These are phyloP conservation scores for Mycena maculata DNA, from an alignment of 768 basidiomycete genomes.

Conservation along the genomic window DNA sequence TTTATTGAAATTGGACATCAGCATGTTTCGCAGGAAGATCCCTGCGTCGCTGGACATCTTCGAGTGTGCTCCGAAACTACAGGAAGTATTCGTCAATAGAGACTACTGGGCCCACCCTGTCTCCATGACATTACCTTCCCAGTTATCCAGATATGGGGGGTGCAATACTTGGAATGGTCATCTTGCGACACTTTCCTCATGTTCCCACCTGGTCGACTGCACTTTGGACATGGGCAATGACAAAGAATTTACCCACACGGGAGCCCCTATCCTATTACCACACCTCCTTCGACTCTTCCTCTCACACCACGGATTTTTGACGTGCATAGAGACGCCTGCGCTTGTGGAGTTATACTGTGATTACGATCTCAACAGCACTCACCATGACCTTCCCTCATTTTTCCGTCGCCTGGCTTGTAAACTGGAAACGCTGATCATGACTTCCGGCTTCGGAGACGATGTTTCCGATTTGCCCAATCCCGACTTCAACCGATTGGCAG, in stretches of 20 bases:
- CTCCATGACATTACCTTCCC: background rate
- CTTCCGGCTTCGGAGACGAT: background rate
- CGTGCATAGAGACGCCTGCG: conserved; percentile 7
- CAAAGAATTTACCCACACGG: background rate
- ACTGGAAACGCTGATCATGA: background rate
- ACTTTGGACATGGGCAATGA: background rate
- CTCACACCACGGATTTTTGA: background rate
- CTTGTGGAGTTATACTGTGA: conserved; percentile 10
- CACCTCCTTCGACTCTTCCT: conserved; percentile 12
- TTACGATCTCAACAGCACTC: too few species aligned
- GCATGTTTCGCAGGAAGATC: background rate
- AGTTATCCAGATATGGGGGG: background rate
- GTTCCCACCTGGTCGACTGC: conserved; percentile 3
- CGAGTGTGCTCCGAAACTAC: background rate
- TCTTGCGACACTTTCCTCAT: background rate
- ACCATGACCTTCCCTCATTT: background rate
- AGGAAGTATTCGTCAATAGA: background rate
- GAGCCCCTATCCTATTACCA: background rate
- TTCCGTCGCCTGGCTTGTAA: background rate
- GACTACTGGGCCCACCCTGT: background rate
- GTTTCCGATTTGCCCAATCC: background rate
- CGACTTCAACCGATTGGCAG: too few species aligned
- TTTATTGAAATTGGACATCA: background rate
- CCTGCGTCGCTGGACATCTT: background rate
- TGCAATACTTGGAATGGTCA: background rate